Conservation (phyloP, 2,329 filamentous ascomycete genomes). For the Aureobasidium sp. region DNA sequence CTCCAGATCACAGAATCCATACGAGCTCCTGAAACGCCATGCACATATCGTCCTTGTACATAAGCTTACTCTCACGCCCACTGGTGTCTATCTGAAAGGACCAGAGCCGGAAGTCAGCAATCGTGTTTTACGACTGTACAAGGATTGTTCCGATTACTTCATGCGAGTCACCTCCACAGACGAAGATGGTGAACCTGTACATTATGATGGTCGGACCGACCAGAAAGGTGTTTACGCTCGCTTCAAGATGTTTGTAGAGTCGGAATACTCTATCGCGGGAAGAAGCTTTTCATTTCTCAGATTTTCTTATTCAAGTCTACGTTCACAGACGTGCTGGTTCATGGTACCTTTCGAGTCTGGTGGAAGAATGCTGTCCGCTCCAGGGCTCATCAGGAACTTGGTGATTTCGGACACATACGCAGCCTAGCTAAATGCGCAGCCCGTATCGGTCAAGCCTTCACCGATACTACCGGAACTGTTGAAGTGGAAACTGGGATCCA, state of each 20-base stretch:
- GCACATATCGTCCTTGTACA: constrained; percentile 40
- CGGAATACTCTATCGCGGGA: constrained; percentile 70
- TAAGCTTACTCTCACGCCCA: constrained; percentile 43
- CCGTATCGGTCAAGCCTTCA: constrained; percentile 72
- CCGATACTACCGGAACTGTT: constrained; percentile 75
- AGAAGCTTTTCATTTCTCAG: constrained; percentile 73
- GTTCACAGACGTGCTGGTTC: constrained; percentile 77
- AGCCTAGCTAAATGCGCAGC: constrained; percentile 66
- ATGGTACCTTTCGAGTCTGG: constrained; percentile 53
- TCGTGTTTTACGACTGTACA: constrained; percentile 73
- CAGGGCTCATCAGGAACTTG: constrained; percentile 48
- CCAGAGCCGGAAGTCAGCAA: constrained; percentile 71
- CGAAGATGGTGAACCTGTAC: constrained; percentile 73
- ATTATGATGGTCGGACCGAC: constrained; percentile 58
- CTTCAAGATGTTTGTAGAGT: constrained; percentile 66
- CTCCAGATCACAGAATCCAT: constrained; percentile 30
- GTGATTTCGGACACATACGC: constrained; percentile 57
- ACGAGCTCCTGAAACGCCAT: constrained; percentile 36
- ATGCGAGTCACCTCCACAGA: constrained; percentile 78
- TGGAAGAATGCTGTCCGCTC: constrained; percentile 38
- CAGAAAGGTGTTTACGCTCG: constrained; percentile 58
- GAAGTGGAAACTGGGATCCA: constrained; percentile 44
- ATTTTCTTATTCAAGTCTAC: constrained; percentile 82
- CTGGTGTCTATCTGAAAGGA: constrained; percentile 46
- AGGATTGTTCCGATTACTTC: constrained; percentile 67